phyloP scores from a whole-genome alignment of 192 early-diverging fungal species.

The Spinellus fusiger region DNA sequence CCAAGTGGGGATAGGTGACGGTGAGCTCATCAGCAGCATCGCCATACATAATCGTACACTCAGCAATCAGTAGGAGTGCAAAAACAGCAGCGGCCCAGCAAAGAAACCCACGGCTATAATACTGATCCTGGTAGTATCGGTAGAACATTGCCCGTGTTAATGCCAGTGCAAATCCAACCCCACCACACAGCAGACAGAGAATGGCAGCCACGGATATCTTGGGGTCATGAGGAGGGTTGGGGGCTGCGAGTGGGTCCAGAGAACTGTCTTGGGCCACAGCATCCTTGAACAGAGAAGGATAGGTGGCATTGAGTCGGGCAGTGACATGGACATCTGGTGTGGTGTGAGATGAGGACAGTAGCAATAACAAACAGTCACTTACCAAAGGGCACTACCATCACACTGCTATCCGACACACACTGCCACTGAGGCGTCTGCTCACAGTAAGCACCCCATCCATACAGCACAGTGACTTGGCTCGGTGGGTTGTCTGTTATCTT shows the following conservation, averaged over 20 bases:
- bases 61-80: conserved; percentile 11
- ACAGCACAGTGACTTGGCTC: background rate
- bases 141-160: background rate
- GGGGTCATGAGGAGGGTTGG: conserved; percentile 27
- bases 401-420: conserved; percentile 5
- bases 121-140: conserved; percentile 7
- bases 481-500: conserved; percentile 1
- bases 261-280: conserved; percentile 7
- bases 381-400: conserved; percentile 27
- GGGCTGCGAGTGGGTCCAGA: conserved; percentile 12
- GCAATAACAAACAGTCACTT: background rate
- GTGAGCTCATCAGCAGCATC: conserved; percentile 16
- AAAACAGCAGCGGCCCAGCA: conserved; percentile 3
- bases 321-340: conserved; percentile 9
- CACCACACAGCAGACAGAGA: conserved; percentile 15
- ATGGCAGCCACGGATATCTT: conserved; percentile 17
- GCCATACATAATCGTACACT: conserved; percentile 17
- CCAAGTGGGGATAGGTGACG: conserved; percentile 16
- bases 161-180: background rate
- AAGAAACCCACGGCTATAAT: conserved; percentile 24
- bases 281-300: conserved; percentile 16
- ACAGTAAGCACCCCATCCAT: conserved; percentile 22
- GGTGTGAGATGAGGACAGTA: background rate
- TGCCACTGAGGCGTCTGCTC: background rate
- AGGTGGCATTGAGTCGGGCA: conserved; percentile 12